Conservation (phyloP, 441 rosid genomes). For the Arabidopsis hybrid region DNA sequence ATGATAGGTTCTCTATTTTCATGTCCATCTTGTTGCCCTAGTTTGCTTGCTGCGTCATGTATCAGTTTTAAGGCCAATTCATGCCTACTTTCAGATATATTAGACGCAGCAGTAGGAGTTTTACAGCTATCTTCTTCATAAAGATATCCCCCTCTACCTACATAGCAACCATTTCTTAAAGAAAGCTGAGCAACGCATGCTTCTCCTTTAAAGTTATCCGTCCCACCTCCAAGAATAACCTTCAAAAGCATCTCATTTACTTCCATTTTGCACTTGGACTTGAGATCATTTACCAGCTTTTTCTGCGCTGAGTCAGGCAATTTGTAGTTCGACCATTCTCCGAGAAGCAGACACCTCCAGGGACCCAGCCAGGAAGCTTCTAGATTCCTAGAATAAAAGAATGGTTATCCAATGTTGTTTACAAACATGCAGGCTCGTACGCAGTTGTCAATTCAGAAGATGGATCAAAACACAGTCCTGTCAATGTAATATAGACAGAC, state of each 20-base stretch:
- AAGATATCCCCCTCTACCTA: slow-evolving; percentile 53
- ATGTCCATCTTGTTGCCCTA: slow-evolving; percentile 52
- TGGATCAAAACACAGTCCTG: slow-evolving; percentile 11
- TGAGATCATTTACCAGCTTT: slow-evolving; percentile 67
- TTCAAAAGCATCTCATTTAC: slow-evolving; percentile 66
- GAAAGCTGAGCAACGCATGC: slow-evolving; percentile 56
- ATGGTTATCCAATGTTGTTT: slow-evolving; percentile 25
- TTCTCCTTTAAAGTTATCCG: slow-evolving; percentile 49
- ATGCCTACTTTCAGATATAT: slow-evolving; percentile 47
- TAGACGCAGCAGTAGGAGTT: slow-evolving; percentile 41
- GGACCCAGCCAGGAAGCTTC: slow-evolving; percentile 95
- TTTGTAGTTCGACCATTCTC: slow-evolving; percentile 60
- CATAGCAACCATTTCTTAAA: slow-evolving; percentile 66
- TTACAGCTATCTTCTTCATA: slow-evolving; percentile 50
- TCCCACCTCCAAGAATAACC: slow-evolving; percentile 68
- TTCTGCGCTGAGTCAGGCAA: slow-evolving; percentile 55
- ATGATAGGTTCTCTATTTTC: slow-evolving; percentile 70
- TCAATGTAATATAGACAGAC: slow-evolving; percentile 9
- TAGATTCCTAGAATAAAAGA: slow-evolving; percentile 60
- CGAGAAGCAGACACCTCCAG: slow-evolving; percentile 77
- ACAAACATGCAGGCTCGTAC: slow-evolving; percentile 19
- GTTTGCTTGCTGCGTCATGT: slow-evolving; percentile 66
- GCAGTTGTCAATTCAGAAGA: slow-evolving; percentile 16
- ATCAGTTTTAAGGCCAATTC: slow-evolving; percentile 68
- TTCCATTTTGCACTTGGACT: slow-evolving; percentile 75